phyloP scores from a whole-genome alignment of 306 rosid species.

The Vigna unguiculata region DNA sequence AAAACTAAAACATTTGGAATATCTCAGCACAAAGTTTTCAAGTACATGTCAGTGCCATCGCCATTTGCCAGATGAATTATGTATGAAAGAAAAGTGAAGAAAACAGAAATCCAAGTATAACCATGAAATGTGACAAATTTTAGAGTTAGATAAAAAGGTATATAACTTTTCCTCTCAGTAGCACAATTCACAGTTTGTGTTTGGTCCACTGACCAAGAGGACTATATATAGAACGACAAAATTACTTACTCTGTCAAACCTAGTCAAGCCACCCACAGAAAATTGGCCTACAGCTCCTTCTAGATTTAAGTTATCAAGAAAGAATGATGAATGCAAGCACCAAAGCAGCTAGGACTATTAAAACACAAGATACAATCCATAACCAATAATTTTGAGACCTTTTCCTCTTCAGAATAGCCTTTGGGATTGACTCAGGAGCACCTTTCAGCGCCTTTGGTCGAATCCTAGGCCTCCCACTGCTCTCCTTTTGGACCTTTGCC shows the following conservation, averaged over 20 bases:
- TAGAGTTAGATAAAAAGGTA: slow-evolving; percentile 43
- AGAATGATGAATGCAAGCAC: slow-evolving; percentile 57
- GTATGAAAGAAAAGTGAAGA: not conserved
- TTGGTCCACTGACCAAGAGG: slow-evolving; percentile 53
- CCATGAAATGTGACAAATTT: slow-evolving; percentile 50
- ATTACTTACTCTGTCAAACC: slow-evolving; percentile 51
- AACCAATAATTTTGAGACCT: slow-evolving; percentile 67
- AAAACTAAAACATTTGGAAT: not conserved
- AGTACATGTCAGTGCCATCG: slow-evolving; percentile 8
- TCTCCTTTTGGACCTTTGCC: slow-evolving; percentile 57
- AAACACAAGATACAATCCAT: slow-evolving; percentile 67
- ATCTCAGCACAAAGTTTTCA: slow-evolving; percentile 8
- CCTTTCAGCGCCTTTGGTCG: slow-evolving; percentile 53
- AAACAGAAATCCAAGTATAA: slow-evolving; percentile 12
- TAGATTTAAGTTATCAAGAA: slow-evolving; percentile 45
- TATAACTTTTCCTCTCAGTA: slow-evolving; percentile 40
- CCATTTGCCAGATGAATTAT: not conserved
- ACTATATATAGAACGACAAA: slow-evolving; percentile 61
- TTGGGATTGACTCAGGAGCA: slow-evolving; percentile 57
- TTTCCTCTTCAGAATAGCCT: slow-evolving; percentile 72
- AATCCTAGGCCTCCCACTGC: slow-evolving; percentile 45
- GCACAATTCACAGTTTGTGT: slow-evolving; percentile 47
- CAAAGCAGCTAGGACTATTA: slow-evolving; percentile 48
- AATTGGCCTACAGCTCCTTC: slow-evolving; percentile 39
- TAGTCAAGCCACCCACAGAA: slow-evolving; percentile 36